phyloP scores from a whole-genome alignment of 1,284 basidiomycete species.

The Marasmius oreades region DNA sequence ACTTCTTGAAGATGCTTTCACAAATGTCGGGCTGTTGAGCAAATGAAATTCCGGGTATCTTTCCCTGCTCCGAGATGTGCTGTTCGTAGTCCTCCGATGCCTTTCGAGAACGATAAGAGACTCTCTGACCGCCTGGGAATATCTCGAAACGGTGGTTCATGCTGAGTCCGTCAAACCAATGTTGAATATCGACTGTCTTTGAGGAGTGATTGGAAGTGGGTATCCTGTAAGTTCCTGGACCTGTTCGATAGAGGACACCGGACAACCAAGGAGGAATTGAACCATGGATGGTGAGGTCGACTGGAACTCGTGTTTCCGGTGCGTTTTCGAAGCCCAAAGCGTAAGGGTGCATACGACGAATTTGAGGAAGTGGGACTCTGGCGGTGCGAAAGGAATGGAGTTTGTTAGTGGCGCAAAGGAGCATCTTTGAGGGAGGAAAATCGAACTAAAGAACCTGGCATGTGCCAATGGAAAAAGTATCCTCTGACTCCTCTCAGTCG shows the following conservation, averaged over 20 bases:
- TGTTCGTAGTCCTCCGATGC: slow-evolving; percentile 15
- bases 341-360: slow-evolving; percentile 3
- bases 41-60: slow-evolving; percentile 15
- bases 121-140: slow-evolving; percentile 14
- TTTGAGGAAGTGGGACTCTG: no score
- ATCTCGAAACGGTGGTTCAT: slow-evolving; percentile 25
- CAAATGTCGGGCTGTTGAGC: slow-evolving; percentile 22
- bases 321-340: slow-evolving; percentile 9
- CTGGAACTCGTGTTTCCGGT: slow-evolving; percentile 8
- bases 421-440: no score
- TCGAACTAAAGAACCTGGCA: no score
- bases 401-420: no score
- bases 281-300: slow-evolving; percentile 10
- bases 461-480: no score
- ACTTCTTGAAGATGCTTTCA: slow-evolving; percentile 22
- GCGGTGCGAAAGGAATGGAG: no score
- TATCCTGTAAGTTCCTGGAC: slow-evolving; percentile 22
- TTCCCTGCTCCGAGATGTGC: slow-evolving; percentile 15
- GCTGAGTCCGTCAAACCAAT: slow-evolving; percentile 27
- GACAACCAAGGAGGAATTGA: slow-evolving; percentile 21
- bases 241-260: slow-evolving; percentile 25
- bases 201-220: slow-evolving; percentile 13
- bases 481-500: no score
- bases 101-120: slow-evolving; percentile 20
- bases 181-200: slow-evolving; percentile 17